Evolutionary conservation across 2,329 filamentous ascomycete genomes (phyloP).

Genomic region (Colletotrichum falcatum): DNA sequence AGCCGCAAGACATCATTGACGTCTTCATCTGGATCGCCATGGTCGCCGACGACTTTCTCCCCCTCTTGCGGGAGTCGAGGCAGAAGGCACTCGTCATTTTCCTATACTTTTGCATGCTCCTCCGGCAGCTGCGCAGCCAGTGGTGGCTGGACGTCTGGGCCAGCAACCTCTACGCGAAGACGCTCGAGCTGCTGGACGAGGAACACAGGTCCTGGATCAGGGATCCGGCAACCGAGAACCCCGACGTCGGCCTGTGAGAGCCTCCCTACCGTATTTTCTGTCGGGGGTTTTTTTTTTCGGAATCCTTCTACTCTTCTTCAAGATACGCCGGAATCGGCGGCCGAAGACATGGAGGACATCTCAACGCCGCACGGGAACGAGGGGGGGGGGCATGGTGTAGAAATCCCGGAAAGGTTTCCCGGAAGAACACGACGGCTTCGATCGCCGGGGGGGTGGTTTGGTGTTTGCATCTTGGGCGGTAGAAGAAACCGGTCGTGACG

Average conservation of each 20-base stretch:
- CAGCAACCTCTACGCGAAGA: conserved; percentile 47
- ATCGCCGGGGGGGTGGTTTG: conserved; percentile 17
- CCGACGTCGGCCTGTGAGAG: conserved; percentile 16
- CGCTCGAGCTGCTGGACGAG: conserved; percentile 50
- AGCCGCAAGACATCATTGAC: conserved; percentile 50
- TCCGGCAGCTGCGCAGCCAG: conserved; percentile 48
- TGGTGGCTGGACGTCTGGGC: conserved; percentile 55
- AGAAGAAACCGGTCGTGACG: conserved; percentile 59
- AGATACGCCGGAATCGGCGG: conserved; percentile 16
- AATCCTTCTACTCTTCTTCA: not conserved
- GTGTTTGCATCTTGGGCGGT: conserved; percentile 47
- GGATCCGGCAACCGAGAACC: conserved; percentile 27
- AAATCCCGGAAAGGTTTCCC: conserved; percentile 46
- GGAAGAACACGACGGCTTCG: conserved; percentile 44
- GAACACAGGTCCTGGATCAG: conserved; percentile 52
- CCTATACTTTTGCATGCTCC: conserved; percentile 49
- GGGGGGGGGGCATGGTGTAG: conserved; percentile 53
- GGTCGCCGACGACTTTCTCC: conserved; percentile 51
- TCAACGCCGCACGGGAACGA: conserved; percentile 50
- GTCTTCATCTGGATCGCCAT: conserved; percentile 55
- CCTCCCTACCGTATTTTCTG: too few species aligned
- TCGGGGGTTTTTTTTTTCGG: too few species aligned
- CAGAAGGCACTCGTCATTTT: conserved; percentile 51
- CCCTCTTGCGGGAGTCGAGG: conserved; percentile 47
- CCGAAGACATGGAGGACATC: conserved; percentile 57